Base-by-base conservation (phyloP, 306 rosid species). In the Trifolium subterraneum region DNA sequence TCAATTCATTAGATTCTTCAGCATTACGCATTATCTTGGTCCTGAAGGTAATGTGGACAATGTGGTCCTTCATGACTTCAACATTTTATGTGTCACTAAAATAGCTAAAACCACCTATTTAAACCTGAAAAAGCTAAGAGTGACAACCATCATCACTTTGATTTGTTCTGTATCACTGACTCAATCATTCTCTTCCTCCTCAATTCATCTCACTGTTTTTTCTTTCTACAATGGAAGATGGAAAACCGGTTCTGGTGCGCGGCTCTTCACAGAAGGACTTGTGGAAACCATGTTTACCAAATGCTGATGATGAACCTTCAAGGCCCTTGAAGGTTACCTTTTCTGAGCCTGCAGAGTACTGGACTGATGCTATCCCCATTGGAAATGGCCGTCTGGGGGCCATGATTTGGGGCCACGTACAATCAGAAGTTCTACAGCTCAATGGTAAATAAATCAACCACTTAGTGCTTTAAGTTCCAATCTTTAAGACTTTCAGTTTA, bases 371-470 rank as follows among this genome's bases (percentile, higher is more conserved):
- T 14, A 59, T 90, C 44, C 97, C 98, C 7, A 82, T 93, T 47
- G 98, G 97, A 7, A 93, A 93, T 88, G 98, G 98, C 42, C 84
- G 92, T 44, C 97, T 93, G 12, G 98, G 98, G 10, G 97, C 93
- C 47, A 90, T 93, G 97, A 81, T 93, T 19, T 90, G 97, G 96
- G 98, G 98, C 56, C 92, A 87, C 7, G 96, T 93, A 0, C 80
- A 79, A 1, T 73, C 88, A 0, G 98, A 93, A 68, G 63, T 82
- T 82, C 90, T 93, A 54, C 98, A 88, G 83, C 97, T 93, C 75
- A 93, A 88, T 80, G 98, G 98, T 48, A 45, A 45, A 45, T 45
- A n/a, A 14, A 45, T 45, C 51, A 45, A 14, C 51, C 51, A 45
- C 51, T 45, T 45, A 7, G 14, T 14, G 59, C 41, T 51, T 64